Evolutionary conservation across 345 rosid genomes (phyloP), one percentile per base, ranked within the genome.

Genomic region (Iberis pinnata): DNA sequence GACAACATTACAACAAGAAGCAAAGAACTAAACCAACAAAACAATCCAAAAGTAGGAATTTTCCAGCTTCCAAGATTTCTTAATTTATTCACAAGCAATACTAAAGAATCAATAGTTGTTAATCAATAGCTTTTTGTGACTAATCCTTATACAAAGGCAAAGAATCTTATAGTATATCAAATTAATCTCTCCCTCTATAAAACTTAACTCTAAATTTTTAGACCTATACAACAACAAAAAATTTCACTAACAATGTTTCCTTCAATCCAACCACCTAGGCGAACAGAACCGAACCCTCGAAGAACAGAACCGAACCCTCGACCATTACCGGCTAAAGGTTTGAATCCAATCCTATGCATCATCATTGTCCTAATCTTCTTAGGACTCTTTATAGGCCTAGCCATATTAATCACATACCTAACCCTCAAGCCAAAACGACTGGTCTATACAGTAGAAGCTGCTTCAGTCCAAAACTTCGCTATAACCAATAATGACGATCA

Each of bases 331-430:
- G 35, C 41, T 3, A 56, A n/a, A 42, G 49, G 68, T 15, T 24
- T 69, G 40, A 69, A 69, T 60, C 68, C 62, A 0, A 20, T 62
- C 50, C 64, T 56, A 49, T 61, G 68, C 73, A 35, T 37, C 60
- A 56, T 69, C 4, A 18, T 69, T 7, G 73, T 64, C 5, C 58
- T 70, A 12, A 9, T 70, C 55, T 50, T 58, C 22, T 55, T 70
- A 11, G 61, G 65, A 24, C 62, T 70, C 18, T 58, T 87, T 8
- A 32, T 72, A 9, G 96, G 83, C 12, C 15, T 84, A 6, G 77
- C 70, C n/a, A 62, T 84, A 42, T 64, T 92, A 46, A 73, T 84
- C 71, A 49, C 77, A 8, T 92, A 95, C 95, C 78, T 84, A 2
- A 58, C 73, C 16, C 42, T 90, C 50, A 67, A 70, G 63, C 96